Conservation (phyloP, 2,329 filamentous ascomycete genomes). For the Grosmannia penicillata region DNA sequence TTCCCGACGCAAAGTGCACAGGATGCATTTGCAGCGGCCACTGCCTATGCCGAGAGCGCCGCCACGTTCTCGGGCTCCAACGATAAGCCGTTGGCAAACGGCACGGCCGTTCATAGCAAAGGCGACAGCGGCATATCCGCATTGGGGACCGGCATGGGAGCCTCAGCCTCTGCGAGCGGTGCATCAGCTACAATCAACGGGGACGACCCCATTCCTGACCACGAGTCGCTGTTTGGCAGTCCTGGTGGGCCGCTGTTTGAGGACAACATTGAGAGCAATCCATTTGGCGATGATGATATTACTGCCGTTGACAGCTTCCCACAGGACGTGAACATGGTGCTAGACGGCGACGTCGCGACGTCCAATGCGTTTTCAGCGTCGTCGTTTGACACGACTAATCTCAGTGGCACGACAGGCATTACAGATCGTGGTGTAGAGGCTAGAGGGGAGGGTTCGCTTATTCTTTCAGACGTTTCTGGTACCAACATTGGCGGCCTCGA, state of each 20-base stretch:
- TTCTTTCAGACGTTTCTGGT: background rate
- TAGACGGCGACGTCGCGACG: slow-evolving; percentile 17
- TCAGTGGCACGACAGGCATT: no score
- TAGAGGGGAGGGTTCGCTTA: no score
- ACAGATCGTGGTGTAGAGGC: no score
- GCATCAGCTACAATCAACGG: slow-evolving; percentile 16
- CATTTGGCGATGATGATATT: slow-evolving; percentile 61
- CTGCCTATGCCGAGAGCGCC: slow-evolving; percentile 20
- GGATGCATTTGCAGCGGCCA: slow-evolving; percentile 48
- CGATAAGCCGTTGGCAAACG: slow-evolving; percentile 40
- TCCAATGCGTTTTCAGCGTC: slow-evolving; percentile 12
- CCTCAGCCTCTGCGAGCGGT: slow-evolving; percentile 17
- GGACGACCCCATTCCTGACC: slow-evolving; percentile 38
- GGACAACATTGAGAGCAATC: slow-evolving; percentile 47
- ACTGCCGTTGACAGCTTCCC: slow-evolving; percentile 36
- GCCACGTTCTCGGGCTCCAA: slow-evolving; percentile 65
- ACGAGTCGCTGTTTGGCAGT: slow-evolving; percentile 72
- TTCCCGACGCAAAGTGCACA: slow-evolving; percentile 54
- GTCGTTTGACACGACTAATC: background rate
- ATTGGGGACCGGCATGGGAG: slow-evolving; percentile 14
- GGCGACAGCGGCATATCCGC: slow-evolving; percentile 18
- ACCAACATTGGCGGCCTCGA: no score
- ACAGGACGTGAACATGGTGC: slow-evolving; percentile 19
- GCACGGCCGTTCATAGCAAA: slow-evolving; percentile 25
- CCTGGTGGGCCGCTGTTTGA: slow-evolving; percentile 78